These are phyloP conservation scores for Cryoendolithus antarcticus DNA, from an alignment of 2,329 filamentous ascomycete species.

Conservation along the genomic window DNA sequence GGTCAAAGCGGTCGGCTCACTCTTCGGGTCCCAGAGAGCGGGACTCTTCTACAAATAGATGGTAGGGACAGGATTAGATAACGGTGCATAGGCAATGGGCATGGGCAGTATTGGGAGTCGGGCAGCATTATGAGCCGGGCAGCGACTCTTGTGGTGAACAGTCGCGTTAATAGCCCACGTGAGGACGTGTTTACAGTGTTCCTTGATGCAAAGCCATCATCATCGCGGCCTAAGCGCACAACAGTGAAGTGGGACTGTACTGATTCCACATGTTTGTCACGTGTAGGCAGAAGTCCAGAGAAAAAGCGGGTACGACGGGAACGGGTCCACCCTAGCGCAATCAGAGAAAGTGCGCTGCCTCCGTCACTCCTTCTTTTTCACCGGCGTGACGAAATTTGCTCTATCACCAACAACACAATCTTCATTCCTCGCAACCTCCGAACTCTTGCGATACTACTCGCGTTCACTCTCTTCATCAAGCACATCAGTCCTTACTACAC, in stretches of 20 bases:
- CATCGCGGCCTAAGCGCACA: too few relatives aligned
- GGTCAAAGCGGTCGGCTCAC: neutral
- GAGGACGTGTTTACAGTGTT: too few relatives aligned
- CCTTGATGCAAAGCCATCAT: too few relatives aligned
- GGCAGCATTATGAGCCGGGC: too few relatives aligned
- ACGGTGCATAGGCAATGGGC: neutral
- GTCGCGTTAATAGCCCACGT: too few relatives aligned
- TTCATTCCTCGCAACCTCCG: conserved; percentile 1
- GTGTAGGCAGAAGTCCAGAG: neutral
- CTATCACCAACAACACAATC: neutral
- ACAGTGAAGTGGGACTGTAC: too few relatives aligned
- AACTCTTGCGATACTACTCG: conserved; percentile 5
- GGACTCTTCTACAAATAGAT: neutral
- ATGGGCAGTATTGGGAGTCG: too few relatives aligned
- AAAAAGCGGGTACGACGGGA: neutral
- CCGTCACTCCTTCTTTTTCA: conserved; percentile 1
- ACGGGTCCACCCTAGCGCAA: neutral
- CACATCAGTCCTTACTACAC: conserved; percentile 3
- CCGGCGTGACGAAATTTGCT: neutral
- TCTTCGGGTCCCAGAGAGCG: neutral
- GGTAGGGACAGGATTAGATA: neutral
- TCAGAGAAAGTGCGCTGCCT: conserved; percentile 1
- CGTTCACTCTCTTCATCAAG: conserved; percentile 4
- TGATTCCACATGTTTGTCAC: too few relatives aligned
- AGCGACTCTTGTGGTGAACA: too few relatives aligned